phyloP scores from a whole-genome alignment of 139 green algal species.

The Gonium pectorale region DNA sequence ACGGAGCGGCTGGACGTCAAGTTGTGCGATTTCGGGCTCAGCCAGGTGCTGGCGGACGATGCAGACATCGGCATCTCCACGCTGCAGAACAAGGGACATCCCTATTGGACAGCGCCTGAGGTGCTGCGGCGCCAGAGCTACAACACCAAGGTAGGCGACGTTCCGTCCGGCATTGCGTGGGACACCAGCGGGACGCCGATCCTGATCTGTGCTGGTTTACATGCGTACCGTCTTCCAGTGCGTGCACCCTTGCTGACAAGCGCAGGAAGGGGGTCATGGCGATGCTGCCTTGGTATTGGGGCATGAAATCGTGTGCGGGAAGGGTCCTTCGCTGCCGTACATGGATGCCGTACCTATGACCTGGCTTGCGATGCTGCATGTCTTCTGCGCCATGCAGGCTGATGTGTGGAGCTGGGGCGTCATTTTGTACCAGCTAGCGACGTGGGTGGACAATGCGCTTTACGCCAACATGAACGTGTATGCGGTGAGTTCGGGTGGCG shows the following conservation, averaged over 20 bases:
- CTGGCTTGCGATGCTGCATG: too few relatives aligned
- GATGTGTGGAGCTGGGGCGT: constrained; percentile 40
- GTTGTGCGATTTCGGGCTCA: constrained; percentile 37
- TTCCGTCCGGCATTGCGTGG: too few relatives aligned
- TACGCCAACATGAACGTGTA: neutral
- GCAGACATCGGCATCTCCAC: neutral
- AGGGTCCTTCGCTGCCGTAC: too few relatives aligned
- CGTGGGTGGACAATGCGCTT: neutral
- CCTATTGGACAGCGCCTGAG: constrained; percentile 26
- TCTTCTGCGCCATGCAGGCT: neutral
- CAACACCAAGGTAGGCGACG: constrained; percentile 29
- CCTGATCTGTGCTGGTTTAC: too few relatives aligned
- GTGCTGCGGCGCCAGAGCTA: neutral
- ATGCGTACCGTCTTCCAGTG: too few relatives aligned
- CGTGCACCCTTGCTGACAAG: too few relatives aligned
- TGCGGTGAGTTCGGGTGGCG: neutral
- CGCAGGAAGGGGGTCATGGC: too few relatives aligned
- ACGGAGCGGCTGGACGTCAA: constrained; percentile 27
- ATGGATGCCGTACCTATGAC: too few relatives aligned
- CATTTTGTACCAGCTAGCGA: constrained; percentile 24
- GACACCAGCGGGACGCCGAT: too few relatives aligned
- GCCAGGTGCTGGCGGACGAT: neutral
- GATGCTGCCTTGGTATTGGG: too few relatives aligned
- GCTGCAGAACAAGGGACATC: neutral
- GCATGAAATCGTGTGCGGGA: too few relatives aligned